Conservation (phyloP, 2,329 filamentous ascomycete species). For the Rachicladosporium sp. region DNA sequence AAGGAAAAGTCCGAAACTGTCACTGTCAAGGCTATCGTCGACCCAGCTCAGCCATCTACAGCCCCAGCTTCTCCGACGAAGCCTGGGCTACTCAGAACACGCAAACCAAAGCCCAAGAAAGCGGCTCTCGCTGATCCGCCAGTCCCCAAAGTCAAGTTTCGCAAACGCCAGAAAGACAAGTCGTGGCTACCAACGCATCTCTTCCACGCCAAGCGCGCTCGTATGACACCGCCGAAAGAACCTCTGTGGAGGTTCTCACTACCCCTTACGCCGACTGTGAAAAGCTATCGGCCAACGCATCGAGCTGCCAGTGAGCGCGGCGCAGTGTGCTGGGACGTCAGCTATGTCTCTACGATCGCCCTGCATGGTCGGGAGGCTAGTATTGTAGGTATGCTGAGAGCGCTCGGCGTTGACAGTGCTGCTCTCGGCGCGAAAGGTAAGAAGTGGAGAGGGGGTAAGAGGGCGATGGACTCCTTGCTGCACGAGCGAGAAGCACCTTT, state of each 20-base stretch:
- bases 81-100: constrained; percentile 20
- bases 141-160: constrained; percentile 56
- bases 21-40: constrained; percentile 4
- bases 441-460: constrained; percentile 58
- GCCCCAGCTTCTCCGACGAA: too few species aligned
- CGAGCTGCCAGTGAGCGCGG: constrained; percentile 64
- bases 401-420: constrained; percentile 42
- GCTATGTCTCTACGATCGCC: constrained; percentile 80
- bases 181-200: constrained; percentile 94
- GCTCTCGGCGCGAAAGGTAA: constrained; percentile 51
- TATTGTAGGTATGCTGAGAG: constrained; percentile 53
- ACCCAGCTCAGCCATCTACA: constrained; percentile 8
- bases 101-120: constrained; percentile 55
- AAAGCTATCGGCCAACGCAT: constrained; percentile 80
- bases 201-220: constrained; percentile 85
- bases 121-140: constrained; percentile 55
- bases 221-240: constrained; percentile 67
- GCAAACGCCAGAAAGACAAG: constrained; percentile 76
- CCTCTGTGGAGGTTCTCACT: constrained; percentile 86
- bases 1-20: constrained; percentile 19
- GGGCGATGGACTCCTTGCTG: constrained; percentile 46
- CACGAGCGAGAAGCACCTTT: constrained; percentile 43
- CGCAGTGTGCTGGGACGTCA: constrained; percentile 81
- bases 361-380: constrained; percentile 55
- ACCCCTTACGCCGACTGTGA: constrained; percentile 74